A percentile compares a stretch with the other conserved stretches of the same genome.
Conservation (phyloP, 73 alveolate species). For the Stentor coeruleus region DNA sequence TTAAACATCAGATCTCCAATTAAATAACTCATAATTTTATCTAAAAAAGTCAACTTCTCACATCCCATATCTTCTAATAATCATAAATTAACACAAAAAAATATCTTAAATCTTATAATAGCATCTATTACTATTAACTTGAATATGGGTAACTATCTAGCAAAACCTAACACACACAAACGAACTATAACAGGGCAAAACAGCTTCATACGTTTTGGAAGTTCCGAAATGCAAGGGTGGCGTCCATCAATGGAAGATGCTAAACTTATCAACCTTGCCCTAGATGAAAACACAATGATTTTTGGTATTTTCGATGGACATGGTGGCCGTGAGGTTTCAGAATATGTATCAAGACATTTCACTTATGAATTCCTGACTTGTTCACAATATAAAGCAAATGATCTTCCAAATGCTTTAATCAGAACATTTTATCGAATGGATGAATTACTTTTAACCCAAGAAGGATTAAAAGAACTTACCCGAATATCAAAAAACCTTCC, state of each 20-base stretch:
- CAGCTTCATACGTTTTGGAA: not conserved
- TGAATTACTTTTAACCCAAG: not conserved
- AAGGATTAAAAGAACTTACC: not conserved
- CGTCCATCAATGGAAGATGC: slow-evolving; percentile 85
- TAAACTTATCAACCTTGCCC: slow-evolving; percentile 48
- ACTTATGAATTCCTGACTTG: slow-evolving; percentile 49
- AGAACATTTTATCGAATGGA: not conserved
- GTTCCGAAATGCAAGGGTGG: slow-evolving; percentile 85
- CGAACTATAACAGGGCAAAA: not conserved
- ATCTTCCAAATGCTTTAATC: too few species aligned
- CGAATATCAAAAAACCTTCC: not conserved
- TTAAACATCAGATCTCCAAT: too few species aligned
- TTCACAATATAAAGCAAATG: slow-evolving; percentile 44
- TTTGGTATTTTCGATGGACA: slow-evolving; percentile 97
- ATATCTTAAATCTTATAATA: too few species aligned
- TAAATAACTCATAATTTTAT: too few species aligned
- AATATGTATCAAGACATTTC: slow-evolving; percentile 55
- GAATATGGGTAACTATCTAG: not conserved
- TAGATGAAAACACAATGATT: slow-evolving; percentile 56
- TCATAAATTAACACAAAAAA: too few species aligned
- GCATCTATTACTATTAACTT: not conserved
- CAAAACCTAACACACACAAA: not conserved
- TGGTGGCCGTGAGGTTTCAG: slow-evolving; percentile 93
- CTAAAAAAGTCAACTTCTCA: too few species aligned
- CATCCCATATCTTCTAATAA: too few species aligned